phyloP scores from a whole-genome alignment of 2,329 filamentous ascomycete genomes.

The Aspergillus pseudoviridinutans region DNA sequence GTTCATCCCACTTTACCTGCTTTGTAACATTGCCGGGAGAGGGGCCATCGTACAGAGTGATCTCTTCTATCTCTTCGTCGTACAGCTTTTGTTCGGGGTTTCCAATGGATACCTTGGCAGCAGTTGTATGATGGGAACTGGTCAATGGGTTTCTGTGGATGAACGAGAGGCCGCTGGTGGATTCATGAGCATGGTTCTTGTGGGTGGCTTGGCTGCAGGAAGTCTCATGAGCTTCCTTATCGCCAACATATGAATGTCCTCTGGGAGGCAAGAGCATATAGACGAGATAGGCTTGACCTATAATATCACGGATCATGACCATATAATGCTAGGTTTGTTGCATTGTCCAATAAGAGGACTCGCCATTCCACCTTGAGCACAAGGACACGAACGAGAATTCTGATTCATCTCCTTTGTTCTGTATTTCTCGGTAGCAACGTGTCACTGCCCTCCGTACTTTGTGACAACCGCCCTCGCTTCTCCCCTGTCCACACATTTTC shows the following conservation, averaged over 20 bases:
- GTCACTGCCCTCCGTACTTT: neutral
- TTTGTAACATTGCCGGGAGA: constrained; percentile 80
- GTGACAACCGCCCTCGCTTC: neutral
- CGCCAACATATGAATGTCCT: constrained; percentile 35
- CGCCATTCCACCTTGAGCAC: neutral
- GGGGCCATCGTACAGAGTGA: constrained; percentile 76
- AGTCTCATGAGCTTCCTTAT: constrained; percentile 83
- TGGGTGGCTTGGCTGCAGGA: constrained; percentile 76
- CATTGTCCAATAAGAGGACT: neutral
- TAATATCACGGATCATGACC: neutral
- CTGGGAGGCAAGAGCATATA: neutral
- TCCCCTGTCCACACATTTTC: neutral
- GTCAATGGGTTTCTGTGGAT: constrained; percentile 72
- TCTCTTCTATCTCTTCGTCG: constrained; percentile 77
- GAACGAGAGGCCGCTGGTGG: constrained; percentile 86
- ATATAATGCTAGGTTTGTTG: neutral
- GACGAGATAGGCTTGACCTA: neutral
- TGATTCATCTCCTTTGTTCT: neutral
- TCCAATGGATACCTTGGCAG: constrained; percentile 85
- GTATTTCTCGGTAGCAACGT: neutral
- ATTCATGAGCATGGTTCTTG: constrained; percentile 91
- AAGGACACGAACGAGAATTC: neutral
- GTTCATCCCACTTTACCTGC: constrained; percentile 79
- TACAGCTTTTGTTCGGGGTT: constrained; percentile 79
- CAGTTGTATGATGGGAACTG: constrained; percentile 86